A percentile compares a stretch with the other conserved stretches of the same genome.
phyloP scores from a whole-genome alignment of 1,284 basidiomycete genomes.

The Cryptococcus sp. region DNA sequence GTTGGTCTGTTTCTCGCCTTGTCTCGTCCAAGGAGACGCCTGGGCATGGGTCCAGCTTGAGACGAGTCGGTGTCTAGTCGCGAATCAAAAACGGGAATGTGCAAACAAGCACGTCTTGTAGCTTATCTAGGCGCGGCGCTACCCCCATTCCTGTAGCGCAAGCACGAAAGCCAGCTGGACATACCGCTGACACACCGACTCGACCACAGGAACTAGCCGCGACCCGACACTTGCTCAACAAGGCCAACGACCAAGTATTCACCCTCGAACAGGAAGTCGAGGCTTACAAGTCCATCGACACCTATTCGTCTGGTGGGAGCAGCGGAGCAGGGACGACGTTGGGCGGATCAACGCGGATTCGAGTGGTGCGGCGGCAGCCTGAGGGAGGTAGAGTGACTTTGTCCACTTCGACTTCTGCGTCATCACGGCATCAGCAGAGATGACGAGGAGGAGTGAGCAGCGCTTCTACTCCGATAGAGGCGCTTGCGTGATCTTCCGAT shows the following conservation, averaged over 20 bases:
- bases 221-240: constrained; percentile 36
- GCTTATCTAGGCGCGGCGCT: too few species aligned
- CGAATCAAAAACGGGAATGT: too few species aligned
- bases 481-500: not conserved
- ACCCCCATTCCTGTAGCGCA: not conserved
- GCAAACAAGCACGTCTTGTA: too few species aligned
- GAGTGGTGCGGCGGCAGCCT: constrained; percentile 33
- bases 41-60: too few species aligned
- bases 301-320: not conserved
- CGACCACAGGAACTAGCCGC: constrained; percentile 34
- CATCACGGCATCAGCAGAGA: not conserved
- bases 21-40: too few species aligned
- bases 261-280: constrained; percentile 27
- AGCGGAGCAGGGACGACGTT: constrained; percentile 4
- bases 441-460: constrained; percentile 8
- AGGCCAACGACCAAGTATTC: constrained; percentile 29
- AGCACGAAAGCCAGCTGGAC: not conserved
- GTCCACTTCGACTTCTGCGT: constrained; percentile 3
- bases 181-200: not conserved
- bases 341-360: constrained; percentile 20
- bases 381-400: constrained; percentile 29
- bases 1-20: too few species aligned
- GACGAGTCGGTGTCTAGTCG: too few species aligned
- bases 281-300: constrained; percentile 32
- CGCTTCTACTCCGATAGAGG: constrained; percentile 19